Conservation (phyloP, 2,329 filamentous ascomycete genomes). For the Ceratocystis harringtonii region DNA sequence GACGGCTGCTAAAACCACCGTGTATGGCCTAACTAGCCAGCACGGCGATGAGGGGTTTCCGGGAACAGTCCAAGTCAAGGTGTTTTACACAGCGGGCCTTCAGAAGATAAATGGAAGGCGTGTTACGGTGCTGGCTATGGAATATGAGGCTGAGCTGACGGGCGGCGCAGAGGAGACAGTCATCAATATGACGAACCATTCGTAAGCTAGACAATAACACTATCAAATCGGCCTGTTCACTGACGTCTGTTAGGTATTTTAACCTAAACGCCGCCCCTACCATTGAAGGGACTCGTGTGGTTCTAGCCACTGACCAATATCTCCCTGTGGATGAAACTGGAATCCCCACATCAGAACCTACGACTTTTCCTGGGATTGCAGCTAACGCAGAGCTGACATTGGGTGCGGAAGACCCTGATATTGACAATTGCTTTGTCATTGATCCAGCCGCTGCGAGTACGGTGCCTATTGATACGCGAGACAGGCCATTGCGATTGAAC, state of each 20-base stretch:
- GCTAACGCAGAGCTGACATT: constrained; percentile 57
- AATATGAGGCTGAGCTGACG: constrained; percentile 76
- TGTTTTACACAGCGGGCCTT: constrained; percentile 64
- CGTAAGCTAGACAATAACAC: constrained; percentile 23
- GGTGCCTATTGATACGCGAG: constrained; percentile 52
- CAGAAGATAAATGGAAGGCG: constrained; percentile 47
- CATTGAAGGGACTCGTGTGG: constrained; percentile 47
- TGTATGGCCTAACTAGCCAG: constrained; percentile 37
- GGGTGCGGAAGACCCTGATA: constrained; percentile 52
- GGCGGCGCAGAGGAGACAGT: constrained; percentile 74
- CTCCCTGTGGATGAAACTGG: constrained; percentile 57
- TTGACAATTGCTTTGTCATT: constrained; percentile 85
- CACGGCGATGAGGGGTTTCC: constrained; percentile 87
- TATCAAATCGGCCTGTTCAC: neutral
- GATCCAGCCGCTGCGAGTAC: constrained; percentile 33
- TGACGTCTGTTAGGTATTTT: constrained; percentile 37
- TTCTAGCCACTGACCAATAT: constrained; percentile 48
- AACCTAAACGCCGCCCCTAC: constrained; percentile 42
- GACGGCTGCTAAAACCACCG: constrained; percentile 51
- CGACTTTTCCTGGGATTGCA: constrained; percentile 48
- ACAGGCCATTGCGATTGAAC: constrained; percentile 46
- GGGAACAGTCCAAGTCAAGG: constrained; percentile 61
- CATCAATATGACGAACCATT: constrained; percentile 92
- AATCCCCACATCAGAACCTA: constrained; percentile 58
- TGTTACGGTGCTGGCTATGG: constrained; percentile 61